A percentile compares a stretch with the other conserved stretches of the same genome.
These are phyloP conservation scores for Trametes meyenii DNA, from an alignment of 768 basidiomycete species.

Conservation along the genomic window DNA sequence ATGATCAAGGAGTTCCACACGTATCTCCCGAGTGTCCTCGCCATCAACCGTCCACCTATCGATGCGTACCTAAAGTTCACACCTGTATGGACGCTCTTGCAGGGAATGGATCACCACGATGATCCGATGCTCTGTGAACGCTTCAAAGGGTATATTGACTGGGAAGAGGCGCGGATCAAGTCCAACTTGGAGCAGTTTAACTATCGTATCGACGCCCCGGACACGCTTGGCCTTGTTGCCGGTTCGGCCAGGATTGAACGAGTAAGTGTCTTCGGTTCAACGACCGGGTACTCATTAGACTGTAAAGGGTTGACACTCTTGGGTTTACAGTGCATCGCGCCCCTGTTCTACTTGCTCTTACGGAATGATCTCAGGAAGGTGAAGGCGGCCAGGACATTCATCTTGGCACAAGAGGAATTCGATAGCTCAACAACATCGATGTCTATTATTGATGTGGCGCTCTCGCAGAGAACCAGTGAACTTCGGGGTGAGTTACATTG, in stretches of 20 bases:
- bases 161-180: slow-evolving; percentile 31
- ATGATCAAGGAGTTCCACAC: not conserved
- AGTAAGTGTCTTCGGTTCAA: slow-evolving; percentile 19
- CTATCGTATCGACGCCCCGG: slow-evolving; percentile 34
- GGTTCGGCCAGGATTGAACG: slow-evolving; percentile 34
- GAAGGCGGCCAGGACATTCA: not conserved
- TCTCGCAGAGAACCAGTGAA: not conserved
- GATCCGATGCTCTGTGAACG: slow-evolving; percentile 2
- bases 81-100: not conserved
- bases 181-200: slow-evolving; percentile 29
- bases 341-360: slow-evolving; percentile 1
- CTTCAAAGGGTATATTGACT: slow-evolving; percentile 27
- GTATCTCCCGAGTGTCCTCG: not conserved
- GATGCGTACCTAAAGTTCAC: not conserved
- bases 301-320: not conserved
- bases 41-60: not conserved
- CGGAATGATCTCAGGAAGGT: slow-evolving; percentile 5
- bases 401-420: not conserved
- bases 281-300: not conserved
- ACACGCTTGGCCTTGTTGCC: slow-evolving; percentile 32
- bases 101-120: not conserved
- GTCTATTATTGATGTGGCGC: not conserved
- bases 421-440: not conserved
- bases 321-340: not conserved
- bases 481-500: not conserved